phyloP scores from a whole-genome alignment of 2,329 filamentous ascomycete genomes.

The Apiospora kogelbergensis region DNA sequence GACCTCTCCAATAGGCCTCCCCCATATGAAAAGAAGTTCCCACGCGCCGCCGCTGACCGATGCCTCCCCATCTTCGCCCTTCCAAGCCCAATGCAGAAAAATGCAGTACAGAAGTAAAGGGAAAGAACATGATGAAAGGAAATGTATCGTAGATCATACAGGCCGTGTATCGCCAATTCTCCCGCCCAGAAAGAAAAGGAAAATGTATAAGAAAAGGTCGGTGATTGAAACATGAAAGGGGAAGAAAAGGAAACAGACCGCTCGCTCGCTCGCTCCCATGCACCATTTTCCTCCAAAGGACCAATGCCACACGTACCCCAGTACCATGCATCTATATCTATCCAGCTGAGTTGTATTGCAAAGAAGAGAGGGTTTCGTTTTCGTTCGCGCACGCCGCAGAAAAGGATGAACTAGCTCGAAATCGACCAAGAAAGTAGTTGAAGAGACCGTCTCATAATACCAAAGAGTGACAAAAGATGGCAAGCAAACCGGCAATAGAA shows the following conservation, averaged over 20 bases:
- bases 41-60: not conserved
- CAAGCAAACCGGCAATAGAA: not conserved
- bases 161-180: not conserved
- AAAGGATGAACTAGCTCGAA: not conserved
- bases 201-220: conserved; percentile 9
- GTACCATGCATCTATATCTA: not conserved
- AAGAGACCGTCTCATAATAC: not conserved
- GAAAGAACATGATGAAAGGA: not conserved
- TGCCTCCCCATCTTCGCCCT: not conserved
- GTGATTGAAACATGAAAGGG: conserved; percentile 7
- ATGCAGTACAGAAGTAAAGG: not conserved
- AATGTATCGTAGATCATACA: not conserved
- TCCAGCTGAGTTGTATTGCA: not conserved
- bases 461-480: not conserved
- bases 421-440: not conserved
- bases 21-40: not conserved
- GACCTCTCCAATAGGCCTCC: not conserved
- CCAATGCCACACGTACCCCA: not conserved
- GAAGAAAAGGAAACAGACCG: not conserved
- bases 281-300: not conserved
- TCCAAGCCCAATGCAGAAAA: not conserved
- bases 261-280: not conserved
- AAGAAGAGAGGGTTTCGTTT: not conserved
- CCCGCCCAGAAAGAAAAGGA: not conserved
- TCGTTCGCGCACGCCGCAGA: not conserved